These are phyloP conservation scores for Piromyces finnis DNA, from an alignment of 192 early-diverging fungal species.

Conservation along the genomic window DNA sequence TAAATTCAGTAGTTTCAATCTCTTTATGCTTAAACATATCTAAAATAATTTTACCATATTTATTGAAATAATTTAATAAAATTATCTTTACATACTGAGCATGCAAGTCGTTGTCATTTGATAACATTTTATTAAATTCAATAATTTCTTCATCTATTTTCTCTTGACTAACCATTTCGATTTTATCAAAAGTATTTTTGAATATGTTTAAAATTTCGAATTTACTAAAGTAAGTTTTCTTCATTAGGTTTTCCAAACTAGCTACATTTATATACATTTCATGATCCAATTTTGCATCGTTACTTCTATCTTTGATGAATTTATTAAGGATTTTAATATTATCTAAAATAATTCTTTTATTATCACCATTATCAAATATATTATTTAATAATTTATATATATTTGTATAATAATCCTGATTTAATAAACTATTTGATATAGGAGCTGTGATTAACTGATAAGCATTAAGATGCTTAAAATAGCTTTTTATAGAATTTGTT, in stretches of 20 bases:
- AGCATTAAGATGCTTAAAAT: constrained; percentile 12
- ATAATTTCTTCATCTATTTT: neutral
- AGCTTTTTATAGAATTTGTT: neutral
- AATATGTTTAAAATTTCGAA: neutral
- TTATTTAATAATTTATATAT: neutral
- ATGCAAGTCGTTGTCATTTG: neutral
- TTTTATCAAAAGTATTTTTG: neutral
- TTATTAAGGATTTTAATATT: neutral
- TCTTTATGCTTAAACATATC: neutral
- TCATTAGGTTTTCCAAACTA: neutral
- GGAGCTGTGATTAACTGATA: constrained; percentile 10
- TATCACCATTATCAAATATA: neutral
- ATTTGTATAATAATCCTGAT: constrained; percentile 11
- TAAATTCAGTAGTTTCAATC: neutral
- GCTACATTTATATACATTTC: neutral
- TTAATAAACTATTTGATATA: constrained; percentile 5
- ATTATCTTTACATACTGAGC: neutral
- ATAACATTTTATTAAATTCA: neutral
- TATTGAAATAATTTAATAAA: neutral
- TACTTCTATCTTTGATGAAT: neutral
- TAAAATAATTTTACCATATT: neutral
- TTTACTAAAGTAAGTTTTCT: neutral
- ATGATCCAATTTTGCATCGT: neutral
- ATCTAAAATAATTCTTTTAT: neutral
- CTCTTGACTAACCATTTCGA: neutral